These are phyloP conservation scores for Komagataella populi DNA, from an alignment of 805 yeast species.

Conservation along the genomic window DNA sequence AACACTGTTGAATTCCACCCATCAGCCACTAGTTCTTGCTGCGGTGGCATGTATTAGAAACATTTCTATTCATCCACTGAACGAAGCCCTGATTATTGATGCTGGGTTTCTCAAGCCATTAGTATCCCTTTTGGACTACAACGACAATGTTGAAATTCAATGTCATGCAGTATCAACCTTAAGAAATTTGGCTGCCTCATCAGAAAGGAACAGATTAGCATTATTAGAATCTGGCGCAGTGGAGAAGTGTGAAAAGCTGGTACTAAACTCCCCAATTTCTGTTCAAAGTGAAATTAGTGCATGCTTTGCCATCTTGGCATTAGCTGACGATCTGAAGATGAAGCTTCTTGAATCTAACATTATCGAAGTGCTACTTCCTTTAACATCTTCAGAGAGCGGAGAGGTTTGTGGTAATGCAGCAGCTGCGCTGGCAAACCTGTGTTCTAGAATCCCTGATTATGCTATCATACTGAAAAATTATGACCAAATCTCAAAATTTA, in stretches of 20 bases:
- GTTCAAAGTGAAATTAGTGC: constrained; percentile 96
- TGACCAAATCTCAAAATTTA: constrained; percentile 84
- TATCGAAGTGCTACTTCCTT: constrained; percentile 79
- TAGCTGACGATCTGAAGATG: constrained; percentile 88
- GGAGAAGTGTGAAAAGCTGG: constrained; percentile 79
- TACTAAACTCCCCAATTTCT: constrained; percentile 72
- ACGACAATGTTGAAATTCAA: constrained; percentile 90
- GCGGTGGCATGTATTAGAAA: constrained; percentile 98
- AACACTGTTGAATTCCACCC: constrained; percentile 76
- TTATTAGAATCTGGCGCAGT: constrained; percentile 93
- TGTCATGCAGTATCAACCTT: constrained; percentile 96
- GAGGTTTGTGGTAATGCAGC: constrained; percentile 98
- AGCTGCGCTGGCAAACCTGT: constrained; percentile 91
- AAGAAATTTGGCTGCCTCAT: constrained; percentile 90
- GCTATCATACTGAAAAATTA: constrained; percentile 67
- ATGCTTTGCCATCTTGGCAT: constrained; percentile 90
- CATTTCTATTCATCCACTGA: constrained; percentile 90
- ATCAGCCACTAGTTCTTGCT: constrained; percentile 85
- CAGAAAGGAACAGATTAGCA: constrained; percentile 85
- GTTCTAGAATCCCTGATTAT: constrained; percentile 82
- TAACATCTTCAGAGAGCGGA: constrained; percentile 75
- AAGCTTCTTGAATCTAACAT: constrained; percentile 75
- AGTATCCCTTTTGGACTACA: constrained; percentile 70
- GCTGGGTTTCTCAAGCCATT: constrained; percentile 93
- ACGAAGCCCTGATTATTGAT: constrained; percentile 90